Conservation (phyloP, 2,329 filamentous ascomycete species). For the Colletotrichum scovillei region DNA sequence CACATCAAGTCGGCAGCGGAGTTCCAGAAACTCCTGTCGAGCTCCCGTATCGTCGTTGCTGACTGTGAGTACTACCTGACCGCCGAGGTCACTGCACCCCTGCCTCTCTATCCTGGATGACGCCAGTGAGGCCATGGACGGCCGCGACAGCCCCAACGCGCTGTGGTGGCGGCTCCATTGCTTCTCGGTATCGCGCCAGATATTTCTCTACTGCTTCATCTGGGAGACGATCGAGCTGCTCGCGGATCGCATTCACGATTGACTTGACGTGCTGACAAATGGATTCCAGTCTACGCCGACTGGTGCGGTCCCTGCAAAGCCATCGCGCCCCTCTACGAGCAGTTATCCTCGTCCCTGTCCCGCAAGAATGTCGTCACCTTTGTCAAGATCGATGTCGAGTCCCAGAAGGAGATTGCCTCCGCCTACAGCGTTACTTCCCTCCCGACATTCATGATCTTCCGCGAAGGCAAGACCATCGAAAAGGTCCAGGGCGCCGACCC, state of each 20-base stretch:
- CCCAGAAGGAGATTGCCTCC: slow-evolving; percentile 77
- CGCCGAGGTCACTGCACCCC: slow-evolving; percentile 34
- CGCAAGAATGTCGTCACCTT: slow-evolving; percentile 82
- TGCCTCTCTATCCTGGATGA: slow-evolving; percentile 40
- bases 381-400: slow-evolving; percentile 86
- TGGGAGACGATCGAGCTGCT: not conserved
- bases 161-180: not conserved
- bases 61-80: slow-evolving; percentile 77
- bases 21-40: slow-evolving; percentile 75
- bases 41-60: slow-evolving; percentile 83
- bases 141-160: no score
- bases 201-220: no score
- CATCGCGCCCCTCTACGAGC: slow-evolving; percentile 86
- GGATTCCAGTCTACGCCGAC: slow-evolving; percentile 80
- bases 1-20: slow-evolving; percentile 65
- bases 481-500: slow-evolving; percentile 81
- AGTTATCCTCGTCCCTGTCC: slow-evolving; percentile 77
- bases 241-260: not conserved
- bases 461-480: slow-evolving; percentile 73
- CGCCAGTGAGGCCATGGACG: not conserved
- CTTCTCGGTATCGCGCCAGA: not conserved
- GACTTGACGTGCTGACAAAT: slow-evolving; percentile 41
- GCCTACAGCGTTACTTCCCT: slow-evolving; percentile 81
- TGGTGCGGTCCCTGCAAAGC: slow-evolving; percentile 88
- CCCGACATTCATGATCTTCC: slow-evolving; percentile 93